Evolutionary conservation across 768 basidiomycete species (phyloP).

Genomic region (Grammothele lineata): DNA sequence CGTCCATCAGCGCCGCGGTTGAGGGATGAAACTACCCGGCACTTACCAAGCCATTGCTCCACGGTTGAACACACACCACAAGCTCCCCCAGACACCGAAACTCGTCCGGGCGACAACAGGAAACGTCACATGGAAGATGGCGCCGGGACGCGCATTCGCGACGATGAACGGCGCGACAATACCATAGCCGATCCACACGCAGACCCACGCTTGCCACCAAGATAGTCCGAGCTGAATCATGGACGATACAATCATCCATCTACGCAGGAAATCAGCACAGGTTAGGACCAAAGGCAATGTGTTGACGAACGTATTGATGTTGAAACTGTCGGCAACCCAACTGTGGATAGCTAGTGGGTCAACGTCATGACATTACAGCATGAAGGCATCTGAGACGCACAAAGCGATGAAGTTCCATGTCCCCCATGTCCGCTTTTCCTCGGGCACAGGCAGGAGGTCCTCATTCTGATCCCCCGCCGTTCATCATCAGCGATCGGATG

Average conservation of each 20-base stretch:
- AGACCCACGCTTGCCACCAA: conserved; percentile 87
- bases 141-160: conserved; percentile 74
- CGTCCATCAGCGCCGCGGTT: too few relatives aligned
- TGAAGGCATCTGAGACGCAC: too few relatives aligned
- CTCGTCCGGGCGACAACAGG: conserved; percentile 73
- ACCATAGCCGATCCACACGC: conserved; percentile 53
- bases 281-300: background rate
- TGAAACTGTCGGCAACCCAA: conserved; percentile 81
- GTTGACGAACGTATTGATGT: conserved; percentile 61
- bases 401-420: conserved; percentile 63
- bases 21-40: background rate
- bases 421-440: conserved; percentile 62
- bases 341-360: too few relatives aligned
- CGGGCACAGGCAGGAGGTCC: conserved; percentile 65
- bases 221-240: conserved; percentile 70
- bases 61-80: conserved; percentile 78
- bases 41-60: conserved; percentile 69
- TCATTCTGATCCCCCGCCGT: conserved; percentile 46
- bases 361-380: conserved; percentile 2
- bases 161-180: conserved; percentile 61
- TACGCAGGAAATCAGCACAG: conserved; percentile 21
- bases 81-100: conserved; percentile 73
- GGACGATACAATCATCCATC: conserved; percentile 75
- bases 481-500: conserved; percentile 2
- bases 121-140: conserved; percentile 72